Base-by-base conservation (phyloP, 179 eudicot genomes). In the Heliamphora pulchella region DNA sequence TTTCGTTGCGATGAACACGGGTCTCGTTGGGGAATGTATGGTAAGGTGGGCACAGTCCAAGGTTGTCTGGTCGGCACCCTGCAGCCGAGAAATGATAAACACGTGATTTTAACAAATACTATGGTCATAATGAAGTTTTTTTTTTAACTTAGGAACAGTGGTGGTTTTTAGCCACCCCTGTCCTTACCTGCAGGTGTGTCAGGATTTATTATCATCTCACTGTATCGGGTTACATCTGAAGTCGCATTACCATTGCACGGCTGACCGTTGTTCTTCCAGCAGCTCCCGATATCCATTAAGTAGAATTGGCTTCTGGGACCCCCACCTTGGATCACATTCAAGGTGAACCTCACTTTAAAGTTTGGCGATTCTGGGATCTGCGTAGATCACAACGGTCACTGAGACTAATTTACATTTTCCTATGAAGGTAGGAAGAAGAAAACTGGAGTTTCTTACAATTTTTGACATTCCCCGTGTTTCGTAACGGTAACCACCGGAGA, bases 221-320 rank as follows among this genome's bases (percentile, higher is more conserved):
- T 91, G 86, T 91, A 90, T 0, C 97, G 85, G 0, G 94, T 91
- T 4, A 91, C 93, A 41, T 91, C 93, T 0, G 91, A 68, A 1
- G 88, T 81, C 0, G 86, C 89, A 17, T 92, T 79, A 0, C 93
- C 93, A 41, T 91, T 75, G 43, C 95, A 91, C 0, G 88, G 92
- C 44, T 66, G 31, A 31, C 95, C 93, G 55, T 89, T 83, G 87
- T 90, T 92, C 87, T 93, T 93, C 97, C 97, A 91, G 71, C 95
- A 90, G 82, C 95, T 89, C 1, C 97, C 95, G 46, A 91, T 92
- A 87, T 92, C 95, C 84, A 91, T 81, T 9, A 88, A 79, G 78
- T 89, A 91, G 84, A 89, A 88, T 51, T 91, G 93, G 77, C 86
- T 82, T 1, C 6, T 81, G 5, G 87, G 80, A 1, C 94, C 92